Base-by-base conservation (phyloP, 2,329 filamentous ascomycete genomes). In the Aspergillus puulaauensis region DNA sequence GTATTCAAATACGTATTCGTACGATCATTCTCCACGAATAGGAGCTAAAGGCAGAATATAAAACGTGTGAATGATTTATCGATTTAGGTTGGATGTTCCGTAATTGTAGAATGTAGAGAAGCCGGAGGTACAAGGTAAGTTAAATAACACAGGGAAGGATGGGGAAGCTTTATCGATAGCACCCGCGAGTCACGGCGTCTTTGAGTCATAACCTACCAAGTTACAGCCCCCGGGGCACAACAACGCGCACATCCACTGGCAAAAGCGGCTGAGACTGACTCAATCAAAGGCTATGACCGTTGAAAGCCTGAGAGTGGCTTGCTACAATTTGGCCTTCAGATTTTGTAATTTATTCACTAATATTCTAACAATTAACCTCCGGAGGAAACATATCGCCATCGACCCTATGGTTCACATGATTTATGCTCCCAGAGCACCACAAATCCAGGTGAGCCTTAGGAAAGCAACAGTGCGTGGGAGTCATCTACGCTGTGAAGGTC, bases 1-100 rank as follows among this genome's bases (percentile, higher is more conserved):
- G 71, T 68, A 66, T 64, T 75, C 67, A 74, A 45, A 66, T 53
- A 56, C 68, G 69, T 78, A 78, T 78, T 77, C 75, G 75, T 63
- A 70, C 64, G 62, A 78, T 77, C 76, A 78, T 78, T 64, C 61
- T 72, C 69, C 59, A 52, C 60, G 49, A 60, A 56, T 50, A 59
- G 33, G 31, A 39, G 44, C 52, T 47, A 24, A 48, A 54, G 19
- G 45, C 19, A 53, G 31, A 43, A 31, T 41, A 44, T 48, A 12
- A 21, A 31, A 54, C 31, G 41, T 33, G 33, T 21, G 35, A 37
- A 37, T 43, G 24, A 50, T 31, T 43, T 15, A 49, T 40, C 41
- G 49, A 21, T 21, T 37, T 39, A 24, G 46, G 23, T 37, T 19
- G 6, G 21, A 41, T 46, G 24, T 21, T 21, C 21, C 3, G 21